Evolutionary conservation across 176 grass and related monocot species (phyloP).

Genomic region (Triticum turgidum): DNA sequence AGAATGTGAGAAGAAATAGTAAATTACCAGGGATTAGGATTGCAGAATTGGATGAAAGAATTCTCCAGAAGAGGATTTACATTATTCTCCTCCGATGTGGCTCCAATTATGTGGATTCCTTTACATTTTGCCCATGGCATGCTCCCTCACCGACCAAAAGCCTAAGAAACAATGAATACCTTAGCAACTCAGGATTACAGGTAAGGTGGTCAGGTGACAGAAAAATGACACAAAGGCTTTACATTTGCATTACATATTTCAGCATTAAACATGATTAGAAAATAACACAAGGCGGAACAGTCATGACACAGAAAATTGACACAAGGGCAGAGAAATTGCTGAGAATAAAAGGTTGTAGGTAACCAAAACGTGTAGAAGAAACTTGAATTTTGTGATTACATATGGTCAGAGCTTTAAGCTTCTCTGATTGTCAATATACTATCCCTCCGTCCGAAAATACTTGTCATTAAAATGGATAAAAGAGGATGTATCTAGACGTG

Average conservation of each 20-base stretch:
- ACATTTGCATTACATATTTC: slow-evolving; percentile 7
- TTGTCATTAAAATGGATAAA: no score
- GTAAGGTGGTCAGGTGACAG: background rate
- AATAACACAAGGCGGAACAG: background rate
- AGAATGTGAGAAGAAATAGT: slow-evolving; percentile 3
- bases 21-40: slow-evolving; percentile 8
- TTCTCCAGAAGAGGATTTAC: slow-evolving; percentile 32
- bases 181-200: slow-evolving; percentile 3
- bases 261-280: background rate
- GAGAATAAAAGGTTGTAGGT: background rate
- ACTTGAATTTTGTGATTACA: slow-evolving; percentile 45
- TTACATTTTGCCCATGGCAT: slow-evolving; percentile 64
- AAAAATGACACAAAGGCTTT: background rate
- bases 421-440: background rate
- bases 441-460: no score
- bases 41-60: background rate
- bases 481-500: no score
- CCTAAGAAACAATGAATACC: slow-evolving; percentile 40
- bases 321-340: background rate
- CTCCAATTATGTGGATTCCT: slow-evolving; percentile 48
- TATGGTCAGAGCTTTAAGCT: slow-evolving; percentile 36
- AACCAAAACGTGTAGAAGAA: background rate
- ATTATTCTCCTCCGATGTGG: slow-evolving; percentile 47
- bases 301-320: background rate
- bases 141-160: slow-evolving; percentile 71